A percentile compares a stretch with the other conserved stretches of the same genome.
phyloP scores from a whole-genome alignment of 768 basidiomycete genomes.

The Suillus weaverae region DNA sequence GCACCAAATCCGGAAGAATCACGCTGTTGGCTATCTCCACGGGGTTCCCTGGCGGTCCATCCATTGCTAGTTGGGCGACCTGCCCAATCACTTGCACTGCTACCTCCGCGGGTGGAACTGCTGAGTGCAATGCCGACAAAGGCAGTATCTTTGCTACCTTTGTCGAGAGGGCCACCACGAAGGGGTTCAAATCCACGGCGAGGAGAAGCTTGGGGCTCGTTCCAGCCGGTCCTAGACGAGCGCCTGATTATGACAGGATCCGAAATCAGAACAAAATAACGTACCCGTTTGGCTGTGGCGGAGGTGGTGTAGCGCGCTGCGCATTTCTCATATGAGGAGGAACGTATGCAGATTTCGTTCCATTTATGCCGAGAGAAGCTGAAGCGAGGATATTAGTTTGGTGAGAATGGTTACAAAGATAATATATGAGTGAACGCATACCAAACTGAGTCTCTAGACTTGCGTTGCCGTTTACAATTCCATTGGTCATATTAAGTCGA shows the following conservation, averaged over 20 bases:
- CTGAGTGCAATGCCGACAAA: conserved; percentile 35
- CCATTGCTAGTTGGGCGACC: conserved; percentile 38
- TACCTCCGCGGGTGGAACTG: conserved; percentile 35
- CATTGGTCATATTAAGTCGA: conserved; percentile 82
- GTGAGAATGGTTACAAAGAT: background rate
- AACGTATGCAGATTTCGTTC: conserved; percentile 77
- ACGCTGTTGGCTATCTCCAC: conserved; percentile 43
- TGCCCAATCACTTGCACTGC: conserved; percentile 39
- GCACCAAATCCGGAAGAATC: conserved; percentile 54
- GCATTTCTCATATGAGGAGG: conserved; percentile 83
- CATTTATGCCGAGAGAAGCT: conserved; percentile 78
- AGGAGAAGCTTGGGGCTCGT: conserved; percentile 72
- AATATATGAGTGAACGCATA: conserved; percentile 33
- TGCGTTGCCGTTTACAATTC: conserved; percentile 76
- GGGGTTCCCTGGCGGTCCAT: conserved; percentile 36
- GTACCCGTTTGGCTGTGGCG: conserved; percentile 53
- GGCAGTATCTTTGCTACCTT: conserved; percentile 37
- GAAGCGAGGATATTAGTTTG: conserved; percentile 11
- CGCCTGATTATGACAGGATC: conserved; percentile 19
- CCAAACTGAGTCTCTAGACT: conserved; percentile 78
- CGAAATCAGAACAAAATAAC: conserved; percentile 23
- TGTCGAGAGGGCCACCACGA: conserved; percentile 42
- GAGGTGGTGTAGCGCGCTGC: conserved; percentile 79
- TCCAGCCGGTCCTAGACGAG: conserved; percentile 62
- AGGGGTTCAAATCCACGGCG: conserved; percentile 45